phyloP scores from a whole-genome alignment of 768 basidiomycete species.

The Podaxis pistillaris region DNA sequence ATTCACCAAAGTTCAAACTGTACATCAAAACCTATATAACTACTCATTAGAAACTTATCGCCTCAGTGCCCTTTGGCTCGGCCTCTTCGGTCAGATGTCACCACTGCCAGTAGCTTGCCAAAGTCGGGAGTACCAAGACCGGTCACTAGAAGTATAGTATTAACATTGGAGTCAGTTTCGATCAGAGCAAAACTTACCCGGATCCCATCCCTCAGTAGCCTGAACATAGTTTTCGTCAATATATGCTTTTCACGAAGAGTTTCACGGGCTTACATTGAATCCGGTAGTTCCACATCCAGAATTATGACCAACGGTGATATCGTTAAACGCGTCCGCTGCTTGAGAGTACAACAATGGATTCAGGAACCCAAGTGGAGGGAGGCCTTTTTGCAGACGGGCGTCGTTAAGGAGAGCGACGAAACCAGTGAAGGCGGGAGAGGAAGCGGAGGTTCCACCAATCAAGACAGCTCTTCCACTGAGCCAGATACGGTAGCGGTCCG shows the following conservation, averaged over 20 bases:
- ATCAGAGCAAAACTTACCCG: conserved; percentile 36
- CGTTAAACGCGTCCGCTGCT: conserved; percentile 43
- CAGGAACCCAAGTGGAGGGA: conserved; percentile 56
- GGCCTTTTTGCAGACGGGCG: conserved; percentile 41
- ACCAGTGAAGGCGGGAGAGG: conserved; percentile 59
- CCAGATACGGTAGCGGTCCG: conserved; percentile 44
- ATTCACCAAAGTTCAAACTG: background rate
- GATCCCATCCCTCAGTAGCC: conserved; percentile 57
- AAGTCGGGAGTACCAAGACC: conserved; percentile 58
- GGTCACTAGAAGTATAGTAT: conserved; percentile 34
- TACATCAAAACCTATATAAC: background rate
- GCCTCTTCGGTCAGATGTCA: conserved; percentile 7
- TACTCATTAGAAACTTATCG: background rate
- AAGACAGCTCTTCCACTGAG: conserved; percentile 32
- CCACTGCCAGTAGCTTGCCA: conserved; percentile 40
- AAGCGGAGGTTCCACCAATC: conserved; percentile 61
- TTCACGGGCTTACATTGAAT: conserved; percentile 28
- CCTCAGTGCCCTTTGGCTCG: background rate
- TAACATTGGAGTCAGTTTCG: background rate
- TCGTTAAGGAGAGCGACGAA: conserved; percentile 66
- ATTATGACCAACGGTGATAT: conserved; percentile 55
- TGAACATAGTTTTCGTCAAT: conserved; percentile 18
- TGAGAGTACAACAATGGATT: conserved; percentile 60
- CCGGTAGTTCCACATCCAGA: conserved; percentile 58
- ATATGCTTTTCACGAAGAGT: no score